A percentile compares a stretch with the other conserved stretches of the same genome.
Conservation (phyloP, 2,329 filamentous ascomycete species). For the Aspergillus ibericus region DNA sequence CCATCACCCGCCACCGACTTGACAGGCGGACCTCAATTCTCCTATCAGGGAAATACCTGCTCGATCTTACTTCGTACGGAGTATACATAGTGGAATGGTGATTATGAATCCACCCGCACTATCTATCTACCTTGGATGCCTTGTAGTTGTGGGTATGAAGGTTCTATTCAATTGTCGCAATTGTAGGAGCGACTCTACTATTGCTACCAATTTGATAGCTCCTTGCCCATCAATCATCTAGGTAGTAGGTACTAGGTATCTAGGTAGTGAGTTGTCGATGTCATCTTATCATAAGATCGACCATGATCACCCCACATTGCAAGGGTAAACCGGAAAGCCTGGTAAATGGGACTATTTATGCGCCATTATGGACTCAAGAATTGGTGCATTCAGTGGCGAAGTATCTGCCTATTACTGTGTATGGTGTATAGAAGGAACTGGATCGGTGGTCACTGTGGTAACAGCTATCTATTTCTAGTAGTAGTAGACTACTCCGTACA, state of each 20-base stretch:
- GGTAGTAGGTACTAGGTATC: too few species aligned
- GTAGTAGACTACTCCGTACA: too few species aligned
- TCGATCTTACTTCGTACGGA: not conserved
- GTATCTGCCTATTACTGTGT: not conserved
- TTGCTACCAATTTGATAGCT: not conserved
- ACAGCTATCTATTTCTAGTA: too few species aligned
- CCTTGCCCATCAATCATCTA: not conserved
- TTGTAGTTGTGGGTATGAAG: not conserved
- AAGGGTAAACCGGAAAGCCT: not conserved
- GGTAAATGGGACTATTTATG: not conserved
- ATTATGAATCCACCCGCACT: not conserved
- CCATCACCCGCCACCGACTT: constrained; percentile 1
- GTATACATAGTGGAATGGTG: not conserved
- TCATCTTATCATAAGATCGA: not conserved
- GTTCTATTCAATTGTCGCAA: not conserved
- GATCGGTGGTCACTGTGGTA: not conserved
- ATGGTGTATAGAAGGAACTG: too few species aligned
- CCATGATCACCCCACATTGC: constrained; percentile 1
- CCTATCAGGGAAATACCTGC: not conserved
- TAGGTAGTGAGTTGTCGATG: too few species aligned
- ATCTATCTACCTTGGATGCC: not conserved
- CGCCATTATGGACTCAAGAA: not conserved
- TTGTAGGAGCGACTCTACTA: not conserved
- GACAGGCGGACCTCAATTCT: not conserved
- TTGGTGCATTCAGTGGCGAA: not conserved